Evolutionary conservation across 2,329 filamentous ascomycete species (phyloP), one percentile per base, ranked within the genome.

Genomic region (Colletotrichum australisinense): DNA sequence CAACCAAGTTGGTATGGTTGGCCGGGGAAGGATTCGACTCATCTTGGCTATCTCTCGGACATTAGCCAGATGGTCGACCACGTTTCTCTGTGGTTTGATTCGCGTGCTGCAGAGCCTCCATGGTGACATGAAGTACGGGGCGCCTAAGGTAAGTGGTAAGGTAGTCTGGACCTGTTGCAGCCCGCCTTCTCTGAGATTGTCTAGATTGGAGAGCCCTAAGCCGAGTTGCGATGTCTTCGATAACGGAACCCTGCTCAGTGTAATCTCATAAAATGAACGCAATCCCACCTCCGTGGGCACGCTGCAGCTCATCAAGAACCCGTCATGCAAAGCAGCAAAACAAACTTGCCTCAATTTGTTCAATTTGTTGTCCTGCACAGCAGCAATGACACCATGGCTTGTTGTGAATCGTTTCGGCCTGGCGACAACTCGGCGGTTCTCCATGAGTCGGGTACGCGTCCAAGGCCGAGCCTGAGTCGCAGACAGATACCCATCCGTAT

Each of bases 191-290:
- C 28, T 42, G 19, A 57, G 60, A 28, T 28, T 42, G 38, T 42
- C 38, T 42, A 42, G 42, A 53, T 11, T 42, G 14, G 19, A 49
- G 42, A 59, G 28, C 19, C 55, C 38, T 30, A 19, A 64, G n/a
- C 9, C 28, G 38, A 70, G n/a, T 58, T 53, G 63, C 12, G 49
- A 70, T 55, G 55, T 24, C 56, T 22, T 56, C 42, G 63, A 69
- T 59, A 32, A 66, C 55, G n/a, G 52, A 62, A 71, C 67, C 71
- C 67, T 73, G 67, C 63, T 35, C 46, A n/a, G 49, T 22, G 55
- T 38, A 73, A 73, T 71, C 67, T 73, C 56, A 56, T 67, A 56
- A 72, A 32, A 73, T 71, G 66, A 69, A 26, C 59, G 58, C 53
- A 69, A 69, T 72, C 59, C 69, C 69, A 72, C 69, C 38, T 60